Percentiles rank a stretch among this genome's conserved stretches.
These are phyloP conservation scores for Trichosporon asahii DNA, from an alignment of 1,284 basidiomycete genomes.

Conservation along the genomic window DNA sequence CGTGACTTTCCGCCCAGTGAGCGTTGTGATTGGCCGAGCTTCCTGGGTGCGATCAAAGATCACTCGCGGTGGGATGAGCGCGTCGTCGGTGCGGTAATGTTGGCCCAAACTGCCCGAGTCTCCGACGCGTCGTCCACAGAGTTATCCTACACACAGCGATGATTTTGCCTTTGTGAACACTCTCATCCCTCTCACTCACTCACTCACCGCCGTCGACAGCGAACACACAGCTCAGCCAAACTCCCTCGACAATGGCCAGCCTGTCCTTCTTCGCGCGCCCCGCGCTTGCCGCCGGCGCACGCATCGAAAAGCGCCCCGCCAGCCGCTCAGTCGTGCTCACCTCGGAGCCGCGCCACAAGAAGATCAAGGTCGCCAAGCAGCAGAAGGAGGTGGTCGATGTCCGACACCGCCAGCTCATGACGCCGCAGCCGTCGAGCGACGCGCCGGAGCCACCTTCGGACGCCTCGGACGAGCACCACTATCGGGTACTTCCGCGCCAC, in stretches of 20 bases:
- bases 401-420: slow-evolving; percentile 16
- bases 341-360: slow-evolving; percentile 2
- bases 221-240: neutral
- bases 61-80: neutral
- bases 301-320: too few relatives aligned
- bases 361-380: neutral
- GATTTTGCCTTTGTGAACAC: neutral
- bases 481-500: slow-evolving; percentile 23
- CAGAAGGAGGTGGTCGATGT: neutral
- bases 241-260: slow-evolving; percentile 2
- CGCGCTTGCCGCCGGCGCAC: neutral
- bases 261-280: slow-evolving; percentile 9
- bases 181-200: neutral
- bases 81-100: neutral
- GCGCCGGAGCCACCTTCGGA: neutral
- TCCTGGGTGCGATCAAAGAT: neutral
- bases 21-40: neutral
- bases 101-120: neutral
- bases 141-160: neutral
- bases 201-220: neutral
- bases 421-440: slow-evolving; percentile 29
- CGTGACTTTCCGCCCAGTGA: neutral
- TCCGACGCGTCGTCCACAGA: neutral
- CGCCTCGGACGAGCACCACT: slow-evolving; percentile 23
- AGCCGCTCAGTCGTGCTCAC: neutral